These are phyloP conservation scores for Aspergillus hancockii DNA, from an alignment of 495 filamentous ascomycete genomes.

Conservation along the genomic window DNA sequence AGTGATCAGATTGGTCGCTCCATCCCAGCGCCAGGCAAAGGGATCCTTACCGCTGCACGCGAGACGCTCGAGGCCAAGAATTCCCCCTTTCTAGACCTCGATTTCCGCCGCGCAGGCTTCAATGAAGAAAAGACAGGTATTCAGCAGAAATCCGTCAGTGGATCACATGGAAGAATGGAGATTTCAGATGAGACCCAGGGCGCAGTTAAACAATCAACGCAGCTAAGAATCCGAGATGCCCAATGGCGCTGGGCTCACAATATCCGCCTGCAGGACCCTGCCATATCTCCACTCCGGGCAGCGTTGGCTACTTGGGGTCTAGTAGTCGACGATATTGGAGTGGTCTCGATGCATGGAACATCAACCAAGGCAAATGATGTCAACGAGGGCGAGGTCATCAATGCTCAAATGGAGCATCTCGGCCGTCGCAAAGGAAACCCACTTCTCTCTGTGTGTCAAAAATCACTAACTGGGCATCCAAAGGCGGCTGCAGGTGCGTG, in stretches of 20 bases:
- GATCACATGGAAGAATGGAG: not conserved
- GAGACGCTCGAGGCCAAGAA: conserved; percentile 69
- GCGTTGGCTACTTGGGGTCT: conserved; percentile 95
- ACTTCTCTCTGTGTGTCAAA: conserved; percentile 97
- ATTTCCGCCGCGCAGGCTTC: conserved; percentile 86
- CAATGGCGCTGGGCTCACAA: conserved; percentile 87
- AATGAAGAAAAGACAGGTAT: conserved; percentile 68
- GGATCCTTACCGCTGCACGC: conserved; percentile 92
- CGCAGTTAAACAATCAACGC: not conserved
- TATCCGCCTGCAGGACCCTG: conserved; percentile 92
- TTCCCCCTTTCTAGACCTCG: conserved; percentile 89
- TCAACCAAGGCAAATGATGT: conserved; percentile 98
- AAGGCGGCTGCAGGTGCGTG: conserved; percentile 98
- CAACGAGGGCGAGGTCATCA: conserved; percentile 97
- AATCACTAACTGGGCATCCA: conserved; percentile 96
- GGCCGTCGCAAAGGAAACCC: conserved; percentile 95
- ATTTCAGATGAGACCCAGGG: no score
- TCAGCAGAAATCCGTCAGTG: not conserved
- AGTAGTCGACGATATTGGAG: conserved; percentile 89
- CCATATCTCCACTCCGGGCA: conserved; percentile 90
- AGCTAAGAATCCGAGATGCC: conserved; percentile 68
- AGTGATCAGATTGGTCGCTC: conserved; percentile 98
- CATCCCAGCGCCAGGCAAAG: conserved; percentile 92
- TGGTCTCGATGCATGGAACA: conserved; percentile 97
- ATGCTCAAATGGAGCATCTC: conserved; percentile 92